phyloP scores from a whole-genome alignment of 768 basidiomycete species.

The Lactifluus echinatus region DNA sequence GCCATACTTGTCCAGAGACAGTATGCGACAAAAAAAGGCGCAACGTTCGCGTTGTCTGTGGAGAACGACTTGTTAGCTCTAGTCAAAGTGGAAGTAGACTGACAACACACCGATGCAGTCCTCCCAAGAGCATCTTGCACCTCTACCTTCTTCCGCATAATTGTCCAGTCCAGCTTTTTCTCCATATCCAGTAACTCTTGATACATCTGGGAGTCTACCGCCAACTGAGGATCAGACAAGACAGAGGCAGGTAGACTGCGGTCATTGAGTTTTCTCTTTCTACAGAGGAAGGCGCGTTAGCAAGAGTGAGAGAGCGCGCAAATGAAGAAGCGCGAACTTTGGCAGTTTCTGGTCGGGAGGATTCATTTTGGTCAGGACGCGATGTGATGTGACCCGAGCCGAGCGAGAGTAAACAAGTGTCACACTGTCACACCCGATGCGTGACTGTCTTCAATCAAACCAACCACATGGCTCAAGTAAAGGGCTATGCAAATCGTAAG shows the following conservation, averaged over 20 bases:
- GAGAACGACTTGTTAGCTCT: neutral
- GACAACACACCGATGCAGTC: constrained; percentile 52
- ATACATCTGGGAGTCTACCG: constrained; percentile 80
- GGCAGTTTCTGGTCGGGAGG: constrained; percentile 27
- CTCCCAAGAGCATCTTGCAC: constrained; percentile 81
- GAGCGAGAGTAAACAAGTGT: neutral
- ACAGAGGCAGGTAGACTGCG: constrained; percentile 72
- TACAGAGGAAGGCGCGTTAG: constrained; percentile 25
- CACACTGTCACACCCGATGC: neutral
- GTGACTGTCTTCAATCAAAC: too few species aligned
- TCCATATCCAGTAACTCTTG: constrained; percentile 82
- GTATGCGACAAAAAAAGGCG: constrained; percentile 86
- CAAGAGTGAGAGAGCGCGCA: neutral
- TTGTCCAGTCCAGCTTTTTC: constrained; percentile 89
- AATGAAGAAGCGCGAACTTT: constrained; percentile 24
- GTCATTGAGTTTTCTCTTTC: constrained; percentile 73
- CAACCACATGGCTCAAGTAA: neutral
- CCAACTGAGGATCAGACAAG: constrained; percentile 63
- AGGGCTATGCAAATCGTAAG: constrained; percentile 13
- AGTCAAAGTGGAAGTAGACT: neutral
- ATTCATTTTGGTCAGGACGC: constrained; percentile 17
- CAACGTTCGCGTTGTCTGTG: constrained; percentile 74
- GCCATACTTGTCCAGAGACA: constrained; percentile 80
- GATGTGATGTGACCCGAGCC: too few species aligned
- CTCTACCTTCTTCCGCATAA: constrained; percentile 82